phyloP scores from a whole-genome alignment of 116 monocot genomes.

The Iris pallida region DNA sequence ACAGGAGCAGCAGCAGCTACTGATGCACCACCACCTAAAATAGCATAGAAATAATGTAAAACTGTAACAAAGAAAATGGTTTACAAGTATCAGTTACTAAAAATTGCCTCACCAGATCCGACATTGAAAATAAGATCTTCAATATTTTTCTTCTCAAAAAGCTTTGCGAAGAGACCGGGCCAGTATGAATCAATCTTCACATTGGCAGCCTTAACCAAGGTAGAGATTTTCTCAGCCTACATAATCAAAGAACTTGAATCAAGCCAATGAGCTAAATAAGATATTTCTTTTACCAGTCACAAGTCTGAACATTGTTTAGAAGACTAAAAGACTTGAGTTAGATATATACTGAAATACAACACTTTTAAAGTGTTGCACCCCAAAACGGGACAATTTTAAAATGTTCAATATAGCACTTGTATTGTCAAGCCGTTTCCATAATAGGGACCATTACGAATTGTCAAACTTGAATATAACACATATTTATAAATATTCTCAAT shows the following conservation, averaged over 20 bases:
- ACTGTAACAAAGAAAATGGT: background rate
- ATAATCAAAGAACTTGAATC: background rate
- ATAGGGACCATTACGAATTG: too few species aligned
- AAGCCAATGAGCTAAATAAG: too few species aligned
- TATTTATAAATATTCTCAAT: too few species aligned
- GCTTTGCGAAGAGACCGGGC: constrained; percentile 66
- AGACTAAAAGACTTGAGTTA: too few species aligned
- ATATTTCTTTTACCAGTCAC: too few species aligned
- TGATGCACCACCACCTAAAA: constrained; percentile 47
- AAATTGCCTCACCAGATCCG: constrained; percentile 45
- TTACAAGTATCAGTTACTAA: background rate
- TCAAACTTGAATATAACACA: too few species aligned
- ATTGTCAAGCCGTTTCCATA: too few species aligned
- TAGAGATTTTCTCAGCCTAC: constrained; percentile 72
- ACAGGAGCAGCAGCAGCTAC: constrained; percentile 39
- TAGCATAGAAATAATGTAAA: constrained; percentile 15
- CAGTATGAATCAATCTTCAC: constrained; percentile 68
- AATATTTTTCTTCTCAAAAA: constrained; percentile 58
- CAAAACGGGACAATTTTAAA: too few species aligned
- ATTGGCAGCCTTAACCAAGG: constrained; percentile 67
- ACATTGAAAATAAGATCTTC: constrained; percentile 64
- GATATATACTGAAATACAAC: too few species aligned
- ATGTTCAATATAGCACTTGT: too few species aligned
- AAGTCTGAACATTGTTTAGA: too few species aligned
- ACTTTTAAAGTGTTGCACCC: too few species aligned